These are phyloP conservation scores for Sphaerobolus stellatus DNA, from an alignment of 1,284 basidiomycete species.

Conservation along the genomic window DNA sequence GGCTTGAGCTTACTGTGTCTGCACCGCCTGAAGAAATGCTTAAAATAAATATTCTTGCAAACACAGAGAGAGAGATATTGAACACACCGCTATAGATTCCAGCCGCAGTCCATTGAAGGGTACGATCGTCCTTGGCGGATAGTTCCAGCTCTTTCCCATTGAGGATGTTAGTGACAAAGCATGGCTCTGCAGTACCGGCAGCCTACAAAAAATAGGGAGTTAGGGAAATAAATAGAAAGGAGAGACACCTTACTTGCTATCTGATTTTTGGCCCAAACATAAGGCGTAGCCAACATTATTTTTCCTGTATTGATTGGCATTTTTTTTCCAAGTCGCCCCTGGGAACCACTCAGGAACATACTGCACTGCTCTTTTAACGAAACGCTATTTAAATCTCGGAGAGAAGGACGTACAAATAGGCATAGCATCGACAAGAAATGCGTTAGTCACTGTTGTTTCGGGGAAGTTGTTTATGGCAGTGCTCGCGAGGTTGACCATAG, in stretches of 20 bases:
- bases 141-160: neutral
- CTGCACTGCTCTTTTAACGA: neutral
- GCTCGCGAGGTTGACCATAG: neutral
- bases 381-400: neutral
- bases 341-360: neutral
- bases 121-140: neutral
- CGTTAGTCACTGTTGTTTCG: neutral
- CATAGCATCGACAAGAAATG: neutral
- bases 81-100: neutral
- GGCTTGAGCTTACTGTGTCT: neutral
- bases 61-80: neutral
- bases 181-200: neutral
- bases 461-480: neutral
- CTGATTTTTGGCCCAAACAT: neutral
- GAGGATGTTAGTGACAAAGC: neutral
- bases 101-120: neutral
- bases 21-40: neutral
- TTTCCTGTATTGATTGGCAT: neutral
- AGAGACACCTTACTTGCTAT: neutral
- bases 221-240: neutral
- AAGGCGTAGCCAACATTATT: neutral
- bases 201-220: neutral
- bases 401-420: neutral
- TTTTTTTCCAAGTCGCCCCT: neutral
- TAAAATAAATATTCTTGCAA: neutral